A percentile compares a stretch with the other conserved stretches of the same genome.
Conservation (phyloP, 768 basidiomycete genomes). For the Xerocomellus intermedius region DNA sequence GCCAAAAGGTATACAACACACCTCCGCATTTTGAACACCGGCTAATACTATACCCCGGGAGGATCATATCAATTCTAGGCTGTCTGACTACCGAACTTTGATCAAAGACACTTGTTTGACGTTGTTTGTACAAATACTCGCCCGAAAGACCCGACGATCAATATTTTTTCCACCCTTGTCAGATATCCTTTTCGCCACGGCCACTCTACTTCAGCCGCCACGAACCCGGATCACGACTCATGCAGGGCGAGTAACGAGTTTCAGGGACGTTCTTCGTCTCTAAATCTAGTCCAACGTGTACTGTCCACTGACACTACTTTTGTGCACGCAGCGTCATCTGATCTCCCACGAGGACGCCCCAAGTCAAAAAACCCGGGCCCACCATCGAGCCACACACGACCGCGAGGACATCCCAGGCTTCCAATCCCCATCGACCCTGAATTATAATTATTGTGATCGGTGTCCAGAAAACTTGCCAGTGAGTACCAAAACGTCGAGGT, state of each 20-base stretch:
- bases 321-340: slow-evolving; percentile 4
- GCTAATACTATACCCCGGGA: not conserved
- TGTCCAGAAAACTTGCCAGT: not conserved
- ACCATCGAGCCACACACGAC: not conserved
- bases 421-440: slow-evolving; percentile 6
- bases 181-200: not conserved
- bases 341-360: slow-evolving; percentile 12
- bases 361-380: not conserved
- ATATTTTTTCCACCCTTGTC: not conserved
- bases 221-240: slow-evolving; percentile 9
- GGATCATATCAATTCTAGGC: not conserved
- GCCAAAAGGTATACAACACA: not conserved
- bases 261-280: slow-evolving; percentile 4
- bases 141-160: not conserved
- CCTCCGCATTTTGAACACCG: not conserved
- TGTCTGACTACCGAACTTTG: not conserved
- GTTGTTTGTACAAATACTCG: slow-evolving; percentile 4
- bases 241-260: not conserved
- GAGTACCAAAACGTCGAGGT: slow-evolving; percentile 1
- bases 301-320: not conserved
- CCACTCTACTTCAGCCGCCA: not conserved
- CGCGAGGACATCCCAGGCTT: not conserved
- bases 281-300: not conserved
- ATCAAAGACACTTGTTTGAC: too few relatives aligned
- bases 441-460: slow-evolving; percentile 4